Conservation (phyloP, 345 rosid species). For the Aurinia saxatilis region DNA sequence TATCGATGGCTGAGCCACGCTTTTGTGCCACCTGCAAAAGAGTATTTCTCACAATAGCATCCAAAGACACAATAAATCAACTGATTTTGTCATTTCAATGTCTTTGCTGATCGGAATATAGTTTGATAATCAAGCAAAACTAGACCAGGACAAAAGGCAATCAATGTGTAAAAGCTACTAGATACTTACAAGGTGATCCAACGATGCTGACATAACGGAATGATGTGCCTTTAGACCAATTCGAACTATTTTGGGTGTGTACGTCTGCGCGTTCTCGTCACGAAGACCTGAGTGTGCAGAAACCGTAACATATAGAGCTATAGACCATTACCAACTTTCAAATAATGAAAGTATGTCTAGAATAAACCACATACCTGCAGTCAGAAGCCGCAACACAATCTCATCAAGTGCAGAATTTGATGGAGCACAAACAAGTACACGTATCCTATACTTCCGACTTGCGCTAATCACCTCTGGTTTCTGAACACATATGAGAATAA, state of each 20-base stretch:
- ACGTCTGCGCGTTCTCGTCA: constrained; percentile 61
- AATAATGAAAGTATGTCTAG: not conserved
- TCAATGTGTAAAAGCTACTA: constrained; percentile 3
- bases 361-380: constrained; percentile 45
- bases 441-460: constrained; percentile 57
- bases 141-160: not conserved
- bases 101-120: not conserved
- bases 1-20: constrained; percentile 54
- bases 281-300: constrained; percentile 51
- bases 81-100: not conserved
- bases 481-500: constrained; percentile 34
- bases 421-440: constrained; percentile 94
- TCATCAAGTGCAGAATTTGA: constrained; percentile 99
- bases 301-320: constrained; percentile 3
- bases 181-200: constrained; percentile 85
- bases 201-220: constrained; percentile 65
- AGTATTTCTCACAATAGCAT: constrained; percentile 10
- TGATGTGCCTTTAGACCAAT: constrained; percentile 96
- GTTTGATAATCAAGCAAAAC: not conserved
- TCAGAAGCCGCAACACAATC: constrained; percentile 79
- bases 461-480: constrained; percentile 83
- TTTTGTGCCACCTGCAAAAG: constrained; percentile 67
- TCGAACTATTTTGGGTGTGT: constrained; percentile 85
- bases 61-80: not conserved
- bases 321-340: constrained; percentile 8